A percentile compares a stretch with the other conserved stretches of the same genome.
These are phyloP conservation scores for Tephrocybe sp. DNA, from an alignment of 768 basidiomycete genomes.

Conservation along the genomic window DNA sequence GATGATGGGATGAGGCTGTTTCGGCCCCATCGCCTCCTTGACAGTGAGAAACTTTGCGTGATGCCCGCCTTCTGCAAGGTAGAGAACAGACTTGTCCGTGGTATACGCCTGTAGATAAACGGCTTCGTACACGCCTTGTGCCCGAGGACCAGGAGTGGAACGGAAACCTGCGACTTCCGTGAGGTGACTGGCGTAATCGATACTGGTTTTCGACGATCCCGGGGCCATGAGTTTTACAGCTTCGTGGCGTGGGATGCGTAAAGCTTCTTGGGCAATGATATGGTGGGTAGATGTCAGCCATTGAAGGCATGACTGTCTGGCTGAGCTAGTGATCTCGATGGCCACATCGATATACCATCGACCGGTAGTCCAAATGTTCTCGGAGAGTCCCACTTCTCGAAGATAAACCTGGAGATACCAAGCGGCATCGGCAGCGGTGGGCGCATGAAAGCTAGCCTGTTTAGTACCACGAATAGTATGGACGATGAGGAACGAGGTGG, in stretches of 20 bases:
- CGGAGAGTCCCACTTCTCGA: background rate
- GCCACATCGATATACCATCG: slow-evolving; percentile 24
- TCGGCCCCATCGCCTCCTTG: slow-evolving; percentile 11
- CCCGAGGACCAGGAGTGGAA: slow-evolving; percentile 6
- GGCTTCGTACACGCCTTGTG: slow-evolving; percentile 5
- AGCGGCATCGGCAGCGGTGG: slow-evolving; percentile 14
- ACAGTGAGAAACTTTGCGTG: slow-evolving; percentile 13
- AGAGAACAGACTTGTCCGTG: slow-evolving; percentile 17
- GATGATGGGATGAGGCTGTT: too few relatives aligned
- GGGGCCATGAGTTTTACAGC: background rate
- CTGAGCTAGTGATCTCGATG: slow-evolving; percentile 15
- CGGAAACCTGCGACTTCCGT: slow-evolving; percentile 14
- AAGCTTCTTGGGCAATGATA: background rate
- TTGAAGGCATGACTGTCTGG: slow-evolving; percentile 11
- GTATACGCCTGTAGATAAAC: slow-evolving; percentile 17
- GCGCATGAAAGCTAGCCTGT: slow-evolving; percentile 6
- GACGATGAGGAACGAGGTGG: slow-evolving; percentile 20
- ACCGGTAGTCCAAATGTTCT: background rate
- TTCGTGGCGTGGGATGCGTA: background rate
- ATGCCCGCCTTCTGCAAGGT: slow-evolving; percentile 4
- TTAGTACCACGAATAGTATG: slow-evolving; percentile 29
- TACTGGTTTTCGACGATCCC: slow-evolving; percentile 7
- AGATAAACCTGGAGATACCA: too few relatives aligned
- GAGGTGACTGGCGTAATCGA: slow-evolving; percentile 16
- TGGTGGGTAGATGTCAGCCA: slow-evolving; percentile 12